phyloP scores from a whole-genome alignment of 2,329 filamentous ascomycete species.

The Diaporthe citri region DNA sequence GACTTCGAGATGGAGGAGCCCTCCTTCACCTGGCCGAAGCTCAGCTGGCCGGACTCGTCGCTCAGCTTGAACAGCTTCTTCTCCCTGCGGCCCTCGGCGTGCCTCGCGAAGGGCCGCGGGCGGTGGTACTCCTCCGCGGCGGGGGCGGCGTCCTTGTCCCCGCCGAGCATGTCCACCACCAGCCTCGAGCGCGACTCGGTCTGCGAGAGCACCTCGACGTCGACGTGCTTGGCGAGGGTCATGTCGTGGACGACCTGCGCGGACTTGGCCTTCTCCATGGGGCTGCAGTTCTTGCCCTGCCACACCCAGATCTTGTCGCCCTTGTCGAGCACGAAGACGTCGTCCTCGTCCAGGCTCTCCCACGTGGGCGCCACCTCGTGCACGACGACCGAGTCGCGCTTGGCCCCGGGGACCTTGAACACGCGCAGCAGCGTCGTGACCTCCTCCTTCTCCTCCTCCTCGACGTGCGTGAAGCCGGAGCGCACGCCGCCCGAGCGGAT shows the following conservation, averaged over 20 bases:
- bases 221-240: slow-evolving; percentile 72
- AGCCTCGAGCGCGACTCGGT: slow-evolving; percentile 66
- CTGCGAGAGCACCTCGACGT: slow-evolving; percentile 75
- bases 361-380: slow-evolving; percentile 74
- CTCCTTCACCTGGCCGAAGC: slow-evolving; percentile 71
- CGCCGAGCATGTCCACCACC: slow-evolving; percentile 69
- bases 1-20: slow-evolving; percentile 56
- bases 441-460: slow-evolving; percentile 56
- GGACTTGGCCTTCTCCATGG: slow-evolving; percentile 77
- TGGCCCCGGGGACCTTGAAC: slow-evolving; percentile 68
- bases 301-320: slow-evolving; percentile 77
- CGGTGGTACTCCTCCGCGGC: slow-evolving; percentile 56
- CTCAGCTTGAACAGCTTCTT: slow-evolving; percentile 72
- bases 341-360: slow-evolving; percentile 72
- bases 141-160: slow-evolving; percentile 58
- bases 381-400: slow-evolving; percentile 66
- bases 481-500: slow-evolving; percentile 71
- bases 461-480: slow-evolving; percentile 75
- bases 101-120: slow-evolving; percentile 55
- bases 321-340: slow-evolving; percentile 75
- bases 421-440: slow-evolving; percentile 69
- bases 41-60: slow-evolving; percentile 69
- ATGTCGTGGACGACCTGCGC: slow-evolving; percentile 76
- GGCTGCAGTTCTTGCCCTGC: slow-evolving; percentile 74
- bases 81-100: slow-evolving; percentile 43